Evolutionary conservation across 305 asterid genomes (phyloP), one percentile per base, ranked within the genome.

Genomic region (Fraxinus ornus): DNA sequence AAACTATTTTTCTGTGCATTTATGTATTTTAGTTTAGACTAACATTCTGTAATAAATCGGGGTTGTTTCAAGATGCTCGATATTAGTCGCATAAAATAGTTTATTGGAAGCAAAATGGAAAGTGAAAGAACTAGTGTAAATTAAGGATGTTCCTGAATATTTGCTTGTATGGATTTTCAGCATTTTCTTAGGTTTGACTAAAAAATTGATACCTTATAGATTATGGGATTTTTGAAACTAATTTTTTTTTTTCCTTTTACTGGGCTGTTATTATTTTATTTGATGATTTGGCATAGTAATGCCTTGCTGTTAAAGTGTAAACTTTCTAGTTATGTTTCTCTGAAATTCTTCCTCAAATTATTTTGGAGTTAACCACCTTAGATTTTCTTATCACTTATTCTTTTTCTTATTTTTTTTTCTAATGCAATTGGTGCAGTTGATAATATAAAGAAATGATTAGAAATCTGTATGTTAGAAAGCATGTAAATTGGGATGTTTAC

Each of bases 131-230:
- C 36, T 10, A 60, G 35, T 30, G 7, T 2, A 77, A 17, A 33
- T 15, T 3, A 80, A 17, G 36, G 73, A 6, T 21, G 9, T 41
- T 30, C 75, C 33, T 55, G 64, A 26, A 44, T 33, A 72, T 19
- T 28, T 52, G 32, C 4, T 30, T 52, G 3, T 35, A 24, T 72
- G 80, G 79, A 66, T 35, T 62, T 24, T 33, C 49, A 9, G 49
- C 70, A 7, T 71, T 9, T 60, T 30, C 47, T 72, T 72, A 32
- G 47, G 47, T 72, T 32, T 12, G 76, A 24, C 49, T 71, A 64
- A 33, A 72, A 82, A 79, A 55, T 36, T 78, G 76, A 52, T 17
- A 26, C 33, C 52, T 76, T 66, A 28, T 52, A 39, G 49, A 28
- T 57, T 55, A 57, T 57, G 26, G 66, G 32, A 44, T 6, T 30